Evolutionary conservation across 2,329 filamentous ascomycete genomes (phyloP).

Genomic region (Stemphylium lycopersici): DNA sequence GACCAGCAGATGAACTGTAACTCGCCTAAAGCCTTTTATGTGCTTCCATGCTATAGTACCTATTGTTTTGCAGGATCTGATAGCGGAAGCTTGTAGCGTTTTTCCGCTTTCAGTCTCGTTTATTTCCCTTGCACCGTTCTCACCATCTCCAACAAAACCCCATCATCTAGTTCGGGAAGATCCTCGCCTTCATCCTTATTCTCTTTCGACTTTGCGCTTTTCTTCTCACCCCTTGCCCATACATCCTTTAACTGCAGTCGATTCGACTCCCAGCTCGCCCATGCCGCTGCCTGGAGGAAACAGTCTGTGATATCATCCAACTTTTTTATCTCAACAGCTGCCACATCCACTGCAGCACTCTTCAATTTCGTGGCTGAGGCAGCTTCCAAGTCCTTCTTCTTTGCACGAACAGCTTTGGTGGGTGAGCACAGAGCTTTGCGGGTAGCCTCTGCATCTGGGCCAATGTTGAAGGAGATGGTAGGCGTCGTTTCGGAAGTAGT

Average conservation of each 20-base stretch:
- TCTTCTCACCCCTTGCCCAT: not conserved
- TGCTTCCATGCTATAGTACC: too few relatives aligned
- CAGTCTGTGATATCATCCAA: slow-evolving; percentile 83
- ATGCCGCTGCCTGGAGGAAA: slow-evolving; percentile 77
- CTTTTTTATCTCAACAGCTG: slow-evolving; percentile 55
- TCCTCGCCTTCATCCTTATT: too few relatives aligned
- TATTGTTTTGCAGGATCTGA: too few relatives aligned
- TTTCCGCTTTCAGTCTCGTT: not conserved
- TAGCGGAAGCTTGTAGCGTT: too few relatives aligned
- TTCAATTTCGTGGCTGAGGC: not conserved
- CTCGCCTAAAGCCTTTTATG: too few relatives aligned
- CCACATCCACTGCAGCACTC: not conserved
- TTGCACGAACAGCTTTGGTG: slow-evolving; percentile 7
- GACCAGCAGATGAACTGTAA: too few relatives aligned
- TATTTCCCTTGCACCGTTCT: slow-evolving; percentile 1
- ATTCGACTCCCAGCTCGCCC: slow-evolving; percentile 76
- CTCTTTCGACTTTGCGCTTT: not conserved
- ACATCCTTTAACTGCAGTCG: slow-evolving; percentile 24
- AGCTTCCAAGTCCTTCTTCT: not conserved
- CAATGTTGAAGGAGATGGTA: slow-evolving; percentile 24
- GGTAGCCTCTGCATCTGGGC: slow-evolving; percentile 6
- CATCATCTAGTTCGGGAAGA: not conserved
- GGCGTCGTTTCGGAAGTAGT: slow-evolving; percentile 15
- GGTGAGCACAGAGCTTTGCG: slow-evolving; percentile 16
- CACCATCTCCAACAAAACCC: slow-evolving; percentile 19